These are phyloP conservation scores for Carpediemonas membranifera DNA, from an alignment of 78 protist genomes.

Conservation along the genomic window DNA sequence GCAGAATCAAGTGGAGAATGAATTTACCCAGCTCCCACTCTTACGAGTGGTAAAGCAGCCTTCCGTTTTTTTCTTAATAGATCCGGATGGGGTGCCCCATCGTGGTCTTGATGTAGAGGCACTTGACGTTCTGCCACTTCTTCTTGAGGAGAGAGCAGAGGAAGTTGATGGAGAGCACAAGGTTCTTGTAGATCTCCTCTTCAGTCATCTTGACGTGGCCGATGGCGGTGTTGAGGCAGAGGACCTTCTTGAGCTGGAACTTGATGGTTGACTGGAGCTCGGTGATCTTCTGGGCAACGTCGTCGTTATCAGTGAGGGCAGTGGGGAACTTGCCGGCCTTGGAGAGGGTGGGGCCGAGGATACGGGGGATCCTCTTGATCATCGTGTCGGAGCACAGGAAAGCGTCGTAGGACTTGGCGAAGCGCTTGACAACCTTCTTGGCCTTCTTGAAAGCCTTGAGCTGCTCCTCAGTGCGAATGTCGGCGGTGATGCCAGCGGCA, in stretches of 20 bases:
- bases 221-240: constrained; percentile 88
- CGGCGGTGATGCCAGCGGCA: constrained; percentile 3
- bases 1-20: too few species aligned
- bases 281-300: constrained; percentile 58
- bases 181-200: constrained; percentile 72
- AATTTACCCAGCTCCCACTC: too few species aligned
- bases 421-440: constrained; percentile 94
- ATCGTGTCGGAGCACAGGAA: constrained; percentile 94
- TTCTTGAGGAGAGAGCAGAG: constrained; percentile 95
- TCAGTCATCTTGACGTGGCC: constrained; percentile 84
- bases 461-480: constrained; percentile 73
- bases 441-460: constrained; percentile 94
- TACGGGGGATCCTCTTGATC: constrained; percentile 84
- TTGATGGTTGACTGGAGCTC: constrained; percentile 83
- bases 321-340: constrained; percentile 99
- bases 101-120: constrained; percentile 87
- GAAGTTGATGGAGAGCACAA: constrained; percentile 83
- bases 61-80: constrained; percentile 73
- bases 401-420: constrained; percentile 82
- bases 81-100: constrained; percentile 80
- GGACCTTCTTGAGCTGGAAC: constrained; percentile 96
- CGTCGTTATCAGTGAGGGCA: constrained; percentile 64
- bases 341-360: constrained; percentile 95
- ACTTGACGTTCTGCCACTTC: constrained; percentile 96
- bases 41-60: too few species aligned